Base-by-base conservation (phyloP, 2,329 filamentous ascomycete genomes). In the Xylariaceae sp. region DNA sequence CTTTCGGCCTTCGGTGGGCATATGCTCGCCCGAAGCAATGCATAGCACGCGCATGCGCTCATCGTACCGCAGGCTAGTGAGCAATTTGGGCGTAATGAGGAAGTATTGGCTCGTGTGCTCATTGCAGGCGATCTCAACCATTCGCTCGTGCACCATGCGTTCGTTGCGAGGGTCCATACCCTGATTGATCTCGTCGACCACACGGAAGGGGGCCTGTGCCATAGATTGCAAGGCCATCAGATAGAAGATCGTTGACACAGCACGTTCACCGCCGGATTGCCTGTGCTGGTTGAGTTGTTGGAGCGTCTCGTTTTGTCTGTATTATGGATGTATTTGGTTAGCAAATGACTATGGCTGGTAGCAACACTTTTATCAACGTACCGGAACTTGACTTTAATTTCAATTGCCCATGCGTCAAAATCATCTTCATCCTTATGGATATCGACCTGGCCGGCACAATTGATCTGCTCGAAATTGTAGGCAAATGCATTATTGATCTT, bases 161-260 rank as follows among this genome's bases (percentile, higher is more conserved):
- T 98, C 93, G 68, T 98, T 98, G 59, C 93, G 85, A 35, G 92
- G 93, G 66, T 98, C 93, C 93, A 98, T 98, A 55, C 93, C 93
- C 70, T 98, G 93, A 64, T 98, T 98, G 75, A 98, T 98, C 71
- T 98, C 93, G 68, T 98, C 93, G 48, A 98, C 93, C 40, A 98
- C 92, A 42, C 93, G 89, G 79, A 98, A 98, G 1, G 93, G 93
- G 3, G 91, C 90, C 59, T 90, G 86, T 14, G 93, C 92, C 59
- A 98, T 83, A 40, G 88, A 88, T 66, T 98, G 93, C 21, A 98
- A 79, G 5, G 93, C 89, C 91, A 98, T 97, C 45, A 98, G 88
- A 70, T 94, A 98, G 76, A 97, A 98, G 62, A 97, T 95, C 12
- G 93, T 98, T 19, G 89, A 95, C 19, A 98, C 92, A 20, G 93